Evolutionary conservation across 1,284 basidiomycete genomes (phyloP).

Genomic region (Sparassis latifolia): DNA sequence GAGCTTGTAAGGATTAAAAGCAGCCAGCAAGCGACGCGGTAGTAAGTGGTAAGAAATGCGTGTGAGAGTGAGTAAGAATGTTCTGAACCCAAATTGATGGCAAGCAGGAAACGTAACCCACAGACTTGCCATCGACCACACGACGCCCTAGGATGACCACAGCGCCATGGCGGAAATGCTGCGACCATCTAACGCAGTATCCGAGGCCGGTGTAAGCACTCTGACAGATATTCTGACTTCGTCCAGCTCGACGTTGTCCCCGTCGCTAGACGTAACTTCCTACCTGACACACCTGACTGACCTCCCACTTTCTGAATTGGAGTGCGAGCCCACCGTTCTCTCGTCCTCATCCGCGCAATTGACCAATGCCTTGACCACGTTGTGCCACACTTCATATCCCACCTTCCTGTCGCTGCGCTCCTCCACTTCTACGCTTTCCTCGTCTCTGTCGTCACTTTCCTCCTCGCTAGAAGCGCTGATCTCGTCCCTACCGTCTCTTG

Average conservation of each 20-base stretch:
- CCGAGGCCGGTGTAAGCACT: neutral
- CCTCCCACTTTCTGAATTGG: constrained; percentile 58
- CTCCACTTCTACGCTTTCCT: constrained; percentile 62
- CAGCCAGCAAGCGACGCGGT: too few species aligned
- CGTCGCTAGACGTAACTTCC: constrained; percentile 21
- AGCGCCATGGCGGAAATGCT: too few species aligned
- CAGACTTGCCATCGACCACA: too few species aligned
- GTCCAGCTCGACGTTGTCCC: neutral
- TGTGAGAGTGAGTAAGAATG: too few species aligned
- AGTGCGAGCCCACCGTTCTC: constrained; percentile 66
- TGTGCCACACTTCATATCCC: constrained; percentile 84
- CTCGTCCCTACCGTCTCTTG: constrained; percentile 65
- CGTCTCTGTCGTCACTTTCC: constrained; percentile 58
- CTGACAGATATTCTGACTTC: neutral
- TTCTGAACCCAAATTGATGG: too few species aligned
- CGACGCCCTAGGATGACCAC: too few species aligned
- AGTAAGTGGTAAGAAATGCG: too few species aligned
- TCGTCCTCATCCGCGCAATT: constrained; percentile 78
- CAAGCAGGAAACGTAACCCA: too few species aligned
- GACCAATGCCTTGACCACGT: constrained; percentile 79
- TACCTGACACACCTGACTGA: constrained; percentile 65
- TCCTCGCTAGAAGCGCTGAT: constrained; percentile 64
- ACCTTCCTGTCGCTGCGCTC: constrained; percentile 82
- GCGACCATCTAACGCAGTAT: too few species aligned
- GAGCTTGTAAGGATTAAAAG: too few species aligned